Conservation (phyloP, 2,329 filamentous ascomycete species). For the Ceratocystis colombiana region DNA sequence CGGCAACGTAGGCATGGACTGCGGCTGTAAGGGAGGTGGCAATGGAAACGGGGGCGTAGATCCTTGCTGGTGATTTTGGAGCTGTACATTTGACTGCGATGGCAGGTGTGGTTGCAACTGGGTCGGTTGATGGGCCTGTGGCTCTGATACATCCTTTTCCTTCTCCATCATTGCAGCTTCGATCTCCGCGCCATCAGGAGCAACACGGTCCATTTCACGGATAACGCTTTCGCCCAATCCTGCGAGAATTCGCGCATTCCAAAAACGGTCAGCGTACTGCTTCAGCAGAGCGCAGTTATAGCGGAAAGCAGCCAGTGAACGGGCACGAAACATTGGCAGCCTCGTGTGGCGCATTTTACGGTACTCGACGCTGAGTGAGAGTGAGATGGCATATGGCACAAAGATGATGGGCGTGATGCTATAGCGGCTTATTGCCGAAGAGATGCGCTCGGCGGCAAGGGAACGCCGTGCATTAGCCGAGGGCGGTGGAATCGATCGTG, state of each 20-base stretch:
- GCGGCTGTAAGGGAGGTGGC: not conserved
- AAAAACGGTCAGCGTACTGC: slow-evolving; percentile 47
- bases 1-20: not conserved
- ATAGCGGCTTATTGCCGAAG: slow-evolving; percentile 44
- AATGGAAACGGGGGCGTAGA: not conserved
- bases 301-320: slow-evolving; percentile 46
- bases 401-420: slow-evolving; percentile 47
- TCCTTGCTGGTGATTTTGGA: not conserved
- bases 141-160: not conserved
- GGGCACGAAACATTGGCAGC: slow-evolving; percentile 47
- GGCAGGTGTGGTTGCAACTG: slow-evolving; percentile 4
- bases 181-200: slow-evolving; percentile 37
- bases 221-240: slow-evolving; percentile 46
- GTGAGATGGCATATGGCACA: slow-evolving; percentile 51
- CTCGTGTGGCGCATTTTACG: slow-evolving; percentile 54
- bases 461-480: slow-evolving; percentile 48
- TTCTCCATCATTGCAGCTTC: slow-evolving; percentile 29
- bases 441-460: slow-evolving; percentile 48
- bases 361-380: slow-evolving; percentile 53
- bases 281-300: slow-evolving; percentile 45
- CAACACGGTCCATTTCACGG: slow-evolving; percentile 47
- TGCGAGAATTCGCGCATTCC: slow-evolving; percentile 46
- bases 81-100: not conserved
- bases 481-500: slow-evolving; percentile 38
- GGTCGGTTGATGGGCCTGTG: not conserved